These are phyloP conservation scores for Phytophthora meadii DNA, from an alignment of 352 stramenopile species.

Conservation along the genomic window DNA sequence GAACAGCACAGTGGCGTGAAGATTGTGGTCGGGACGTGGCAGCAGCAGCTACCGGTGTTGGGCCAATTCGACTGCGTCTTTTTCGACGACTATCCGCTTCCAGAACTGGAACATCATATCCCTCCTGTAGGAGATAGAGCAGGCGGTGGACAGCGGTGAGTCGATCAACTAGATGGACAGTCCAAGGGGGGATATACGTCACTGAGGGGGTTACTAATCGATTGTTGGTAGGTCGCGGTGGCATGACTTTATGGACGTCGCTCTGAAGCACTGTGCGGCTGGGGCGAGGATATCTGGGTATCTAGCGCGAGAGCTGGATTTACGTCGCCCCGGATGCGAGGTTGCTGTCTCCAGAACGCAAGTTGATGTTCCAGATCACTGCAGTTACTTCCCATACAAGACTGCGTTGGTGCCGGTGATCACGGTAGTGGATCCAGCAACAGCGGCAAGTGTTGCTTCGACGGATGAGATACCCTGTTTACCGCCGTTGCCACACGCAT, in stretches of 20 bases:
- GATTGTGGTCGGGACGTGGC: constrained; percentile 75
- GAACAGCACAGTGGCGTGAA: constrained; percentile 37
- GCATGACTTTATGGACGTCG: constrained; percentile 74
- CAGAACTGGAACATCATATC: constrained; percentile 43
- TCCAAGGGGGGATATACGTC: background rate
- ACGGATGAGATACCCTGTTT: background rate
- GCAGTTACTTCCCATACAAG: constrained; percentile 72
- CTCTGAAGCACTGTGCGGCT: constrained; percentile 48
- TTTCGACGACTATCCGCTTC: constrained; percentile 84
- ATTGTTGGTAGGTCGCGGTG: constrained; percentile 58
- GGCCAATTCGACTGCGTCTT: constrained; percentile 79
- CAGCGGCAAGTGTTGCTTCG: background rate
- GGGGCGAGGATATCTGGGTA: constrained; percentile 76
- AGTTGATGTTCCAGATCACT: constrained; percentile 54
- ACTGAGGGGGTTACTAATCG: constrained; percentile 11
- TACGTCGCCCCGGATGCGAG: constrained; percentile 51
- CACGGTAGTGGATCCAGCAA: constrained; percentile 51
- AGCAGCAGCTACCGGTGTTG: constrained; percentile 59
- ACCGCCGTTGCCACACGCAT: constrained; percentile 15
- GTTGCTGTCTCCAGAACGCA: constrained; percentile 37
- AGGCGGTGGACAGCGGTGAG: constrained; percentile 20
- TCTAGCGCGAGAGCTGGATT: constrained; percentile 58
- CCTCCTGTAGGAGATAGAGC: background rate
- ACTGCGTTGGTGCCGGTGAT: constrained; percentile 71
- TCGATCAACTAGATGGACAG: background rate